A percentile compares a stretch with the other conserved stretches of the same genome.
Conservation (phyloP, 1,139 yeast species). For the Scheffersomyces segobiensis region DNA sequence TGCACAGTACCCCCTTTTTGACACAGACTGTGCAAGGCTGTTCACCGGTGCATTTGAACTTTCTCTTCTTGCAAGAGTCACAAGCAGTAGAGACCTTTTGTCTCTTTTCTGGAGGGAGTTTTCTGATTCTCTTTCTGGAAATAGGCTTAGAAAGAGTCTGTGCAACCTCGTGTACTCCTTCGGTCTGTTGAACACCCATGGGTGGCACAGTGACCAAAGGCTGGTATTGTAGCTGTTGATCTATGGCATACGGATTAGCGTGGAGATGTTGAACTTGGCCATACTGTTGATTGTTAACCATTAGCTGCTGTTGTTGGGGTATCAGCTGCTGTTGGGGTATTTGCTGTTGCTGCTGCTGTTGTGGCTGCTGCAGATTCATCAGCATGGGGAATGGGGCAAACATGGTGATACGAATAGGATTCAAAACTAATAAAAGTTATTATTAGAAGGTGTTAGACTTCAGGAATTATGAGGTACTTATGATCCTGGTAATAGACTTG, state of each 20-base stretch:
- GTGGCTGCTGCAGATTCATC: not conserved
- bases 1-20: constrained; percentile 11
- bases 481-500: no score
- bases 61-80: constrained; percentile 12
- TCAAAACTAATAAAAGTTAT: no score
- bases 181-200: not conserved
- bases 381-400: not conserved
- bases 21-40: constrained; percentile 11
- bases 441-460: no score
- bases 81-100: constrained; percentile 15
- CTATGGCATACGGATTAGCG: not conserved
- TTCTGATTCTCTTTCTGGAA: constrained; percentile 6
- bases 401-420: not conserved
- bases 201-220: not conserved
- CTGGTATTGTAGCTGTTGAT: not conserved
- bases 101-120: constrained; percentile 11
- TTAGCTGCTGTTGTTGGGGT: not conserved
- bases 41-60: constrained; percentile 13
- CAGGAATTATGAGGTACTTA: no score
- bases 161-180: not conserved
- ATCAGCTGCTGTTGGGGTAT: not conserved
- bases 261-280: not conserved
- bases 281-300: not conserved
- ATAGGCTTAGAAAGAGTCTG: not conserved
- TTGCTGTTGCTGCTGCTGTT: not conserved